Evolutionary conservation across 2,329 filamentous ascomycete species (phyloP), one percentile per base, ranked within the genome.

Genomic region (Clonostachys byssicola): DNA sequence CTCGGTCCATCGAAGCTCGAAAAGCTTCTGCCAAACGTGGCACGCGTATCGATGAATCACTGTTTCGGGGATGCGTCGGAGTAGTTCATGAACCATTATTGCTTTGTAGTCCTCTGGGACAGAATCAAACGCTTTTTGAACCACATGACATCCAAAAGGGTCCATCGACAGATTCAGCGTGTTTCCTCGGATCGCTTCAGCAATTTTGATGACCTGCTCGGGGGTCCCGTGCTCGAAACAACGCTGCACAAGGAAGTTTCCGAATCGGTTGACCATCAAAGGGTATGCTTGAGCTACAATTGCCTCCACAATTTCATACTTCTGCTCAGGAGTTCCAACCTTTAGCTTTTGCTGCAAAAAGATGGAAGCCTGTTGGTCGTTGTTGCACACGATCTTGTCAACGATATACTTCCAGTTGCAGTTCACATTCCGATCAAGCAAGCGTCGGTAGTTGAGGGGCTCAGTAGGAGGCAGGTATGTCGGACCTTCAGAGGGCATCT

Each of bases 381-480:
- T 97, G 73, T 92, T 96, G 80, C 90, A 95, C 55, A 99, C 92
- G 63, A 99, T 99, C 76, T 97, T 97, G 73, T 99, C 92, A 47
- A 99, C 94, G 57, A 99, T 96, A 65, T 96, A 96, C 71, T 94
- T 95, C 94, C 92, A 99, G 72, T 99, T 95, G 71, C 92, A 97
- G 60, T 89, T 95, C 67, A 95, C 90, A 63, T 92, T 96, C 61
- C 92, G 91, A 62, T 99, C 94, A 42, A 97, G 82, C 38, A 99
- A 80, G 47, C 92, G 91, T 51, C 94, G 91, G 61, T 97, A 99
- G 68, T 99, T 97, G 59, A 97, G 80, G 12, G 92, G 94, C 67
- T 99, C 94, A 7, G 88, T 88, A 5, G 91, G 86, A 12, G 88
- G 85, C 30, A 96, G 73, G 62, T 95, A 96, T 1, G 89, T 94